These are phyloP conservation scores for Lathyrus oleraceus DNA, from an alignment of 306 rosid species.

Conservation along the genomic window DNA sequence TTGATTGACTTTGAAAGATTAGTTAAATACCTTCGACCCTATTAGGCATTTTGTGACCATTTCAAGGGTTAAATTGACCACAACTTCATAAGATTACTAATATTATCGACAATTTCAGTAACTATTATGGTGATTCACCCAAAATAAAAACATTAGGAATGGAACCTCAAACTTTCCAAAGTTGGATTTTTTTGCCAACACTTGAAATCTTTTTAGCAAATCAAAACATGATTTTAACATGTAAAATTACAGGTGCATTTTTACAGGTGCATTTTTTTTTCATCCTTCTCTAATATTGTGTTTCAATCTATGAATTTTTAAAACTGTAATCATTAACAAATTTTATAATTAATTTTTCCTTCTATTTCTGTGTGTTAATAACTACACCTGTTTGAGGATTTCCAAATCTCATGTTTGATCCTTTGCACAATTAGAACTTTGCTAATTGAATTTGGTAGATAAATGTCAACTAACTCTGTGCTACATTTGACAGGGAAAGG, in stretches of 20 bases:
- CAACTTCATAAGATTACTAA: not conserved
- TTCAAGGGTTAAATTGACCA: not conserved
- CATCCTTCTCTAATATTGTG: not conserved
- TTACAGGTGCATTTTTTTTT: not conserved
- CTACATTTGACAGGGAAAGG: constrained; percentile 61
- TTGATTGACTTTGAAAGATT: not conserved
- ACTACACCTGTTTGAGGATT: not conserved
- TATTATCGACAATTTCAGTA: not conserved
- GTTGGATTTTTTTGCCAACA: constrained; percentile 14
- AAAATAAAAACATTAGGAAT: not conserved
- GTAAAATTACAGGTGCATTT: not conserved
- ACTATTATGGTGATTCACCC: not conserved
- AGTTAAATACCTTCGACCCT: not conserved
- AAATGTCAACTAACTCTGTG: constrained; percentile 32
- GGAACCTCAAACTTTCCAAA: not conserved
- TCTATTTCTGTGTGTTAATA: constrained; percentile 1
- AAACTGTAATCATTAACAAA: not conserved
- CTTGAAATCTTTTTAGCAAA: not conserved
- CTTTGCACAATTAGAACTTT: constrained; percentile 11
- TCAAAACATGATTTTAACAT: not conserved
- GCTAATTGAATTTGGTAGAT: constrained; percentile 22
- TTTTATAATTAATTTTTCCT: constrained; percentile 12
- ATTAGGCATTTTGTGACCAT: not conserved
- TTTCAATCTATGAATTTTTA: not conserved
- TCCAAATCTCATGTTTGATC: constrained; percentile 17